Evolutionary conservation across 2,329 filamentous ascomycete genomes (phyloP).

Genomic region (Colletotrichum musae): DNA sequence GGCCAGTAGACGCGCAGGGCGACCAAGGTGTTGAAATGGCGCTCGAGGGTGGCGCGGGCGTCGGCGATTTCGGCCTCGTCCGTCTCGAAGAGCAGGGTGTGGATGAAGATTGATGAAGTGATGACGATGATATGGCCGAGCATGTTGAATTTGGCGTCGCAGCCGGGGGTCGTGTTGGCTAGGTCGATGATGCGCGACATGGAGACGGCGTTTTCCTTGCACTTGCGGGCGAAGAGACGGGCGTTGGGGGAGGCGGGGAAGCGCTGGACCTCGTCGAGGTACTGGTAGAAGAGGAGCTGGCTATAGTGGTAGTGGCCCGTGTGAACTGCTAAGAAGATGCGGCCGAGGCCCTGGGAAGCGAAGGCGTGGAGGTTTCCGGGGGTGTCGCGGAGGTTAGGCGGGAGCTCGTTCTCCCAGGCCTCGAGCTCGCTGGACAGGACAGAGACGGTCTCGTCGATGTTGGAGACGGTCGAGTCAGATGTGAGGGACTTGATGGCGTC

Average conservation of each 20-base stretch:
- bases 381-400: conserved; percentile 53
- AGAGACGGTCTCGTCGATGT: conserved; percentile 49
- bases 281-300: conserved; percentile 63
- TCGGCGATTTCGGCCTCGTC: conserved; percentile 52
- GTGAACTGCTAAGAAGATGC: conserved; percentile 60
- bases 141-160: conserved; percentile 59
- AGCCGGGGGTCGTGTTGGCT: conserved; percentile 52
- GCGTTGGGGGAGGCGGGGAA: conserved; percentile 45
- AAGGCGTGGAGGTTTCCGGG: conserved; percentile 55
- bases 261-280: conserved; percentile 49
- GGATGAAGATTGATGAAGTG: conserved; percentile 61
- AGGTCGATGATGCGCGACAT: conserved; percentile 58
- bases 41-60: conserved; percentile 55
- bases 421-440: conserved; percentile 51
- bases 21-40: conserved; percentile 61
- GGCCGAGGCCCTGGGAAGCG: conserved; percentile 55
- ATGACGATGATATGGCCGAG: conserved; percentile 63
- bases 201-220: conserved; percentile 55
- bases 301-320: conserved; percentile 63
- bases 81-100: conserved; percentile 59
- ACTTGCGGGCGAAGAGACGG: conserved; percentile 52
- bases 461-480: conserved; percentile 43
- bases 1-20: conserved; percentile 58
- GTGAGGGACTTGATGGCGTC: conserved; percentile 47
- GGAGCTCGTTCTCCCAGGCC: conserved; percentile 53